Evolutionary conservation across 352 stramenopile species (phyloP).

Genomic region (Discostella stelligera): DNA sequence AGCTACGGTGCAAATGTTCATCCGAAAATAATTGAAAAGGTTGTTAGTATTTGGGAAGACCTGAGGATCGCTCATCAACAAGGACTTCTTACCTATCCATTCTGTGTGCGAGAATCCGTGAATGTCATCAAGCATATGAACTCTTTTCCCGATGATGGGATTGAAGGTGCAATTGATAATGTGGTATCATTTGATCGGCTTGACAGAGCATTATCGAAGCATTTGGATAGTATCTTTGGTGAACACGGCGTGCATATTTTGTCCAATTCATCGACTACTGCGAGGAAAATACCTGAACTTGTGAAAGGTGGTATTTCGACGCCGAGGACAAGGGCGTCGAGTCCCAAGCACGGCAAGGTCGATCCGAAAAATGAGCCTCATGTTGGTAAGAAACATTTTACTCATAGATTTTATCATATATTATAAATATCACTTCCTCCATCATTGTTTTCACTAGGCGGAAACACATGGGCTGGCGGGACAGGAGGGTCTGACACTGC

Average conservation of each 20-base stretch:
- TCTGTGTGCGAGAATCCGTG: constrained; percentile 91
- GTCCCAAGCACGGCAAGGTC: constrained; percentile 91
- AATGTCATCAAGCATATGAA: constrained; percentile 92
- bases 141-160: constrained; percentile 88
- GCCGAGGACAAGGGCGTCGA: constrained; percentile 39
- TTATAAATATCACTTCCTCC: neutral
- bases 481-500: constrained; percentile 91
- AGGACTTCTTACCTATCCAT: constrained; percentile 91
- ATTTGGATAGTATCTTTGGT: constrained; percentile 64
- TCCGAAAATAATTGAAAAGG: constrained; percentile 82
- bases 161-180: constrained; percentile 88
- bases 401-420: neutral
- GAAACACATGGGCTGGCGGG: constrained; percentile 93
- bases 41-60: constrained; percentile 89
- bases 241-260: constrained; percentile 60
- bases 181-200: constrained; percentile 91
- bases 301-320: constrained; percentile 44
- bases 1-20: constrained; percentile 88
- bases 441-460: constrained; percentile 60
- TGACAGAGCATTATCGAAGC: constrained; percentile 50
- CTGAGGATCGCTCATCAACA: constrained; percentile 87
- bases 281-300: constrained; percentile 12
- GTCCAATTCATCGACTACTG: constrained; percentile 9
- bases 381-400: constrained; percentile 59
- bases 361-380: constrained; percentile 92